A percentile compares a stretch with the other conserved stretches of the same genome.
Conservation (phyloP, 2,329 filamentous ascomycete species). For the Pestalotiopsis sp. region DNA sequence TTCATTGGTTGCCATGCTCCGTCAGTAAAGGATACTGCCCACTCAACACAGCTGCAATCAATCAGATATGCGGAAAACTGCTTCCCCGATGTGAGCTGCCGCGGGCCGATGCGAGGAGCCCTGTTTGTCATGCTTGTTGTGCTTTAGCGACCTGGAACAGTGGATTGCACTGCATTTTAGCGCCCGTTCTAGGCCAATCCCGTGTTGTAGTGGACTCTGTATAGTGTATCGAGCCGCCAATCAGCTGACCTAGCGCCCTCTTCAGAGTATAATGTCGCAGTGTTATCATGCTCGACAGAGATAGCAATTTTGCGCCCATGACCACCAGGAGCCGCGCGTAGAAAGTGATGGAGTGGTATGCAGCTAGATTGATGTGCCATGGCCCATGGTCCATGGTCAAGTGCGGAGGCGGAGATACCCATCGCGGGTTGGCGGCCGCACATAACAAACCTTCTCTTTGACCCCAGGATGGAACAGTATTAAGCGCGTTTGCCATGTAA, state of each 20-base stretch:
- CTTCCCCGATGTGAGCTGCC: background rate
- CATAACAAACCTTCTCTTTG: background rate
- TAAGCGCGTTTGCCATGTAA: background rate
- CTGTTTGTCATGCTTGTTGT: background rate
- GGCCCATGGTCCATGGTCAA: background rate
- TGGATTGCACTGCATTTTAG: background rate
- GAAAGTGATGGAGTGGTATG: background rate
- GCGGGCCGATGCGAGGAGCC: background rate
- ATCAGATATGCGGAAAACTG: background rate
- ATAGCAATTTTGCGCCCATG: background rate
- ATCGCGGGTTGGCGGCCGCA: background rate
- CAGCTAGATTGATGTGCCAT: background rate
- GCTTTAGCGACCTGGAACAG: background rate
- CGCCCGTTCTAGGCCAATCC: background rate
- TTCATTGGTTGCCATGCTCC: no score
- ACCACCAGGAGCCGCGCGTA: background rate
- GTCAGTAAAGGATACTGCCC: no score
- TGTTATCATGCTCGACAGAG: background rate
- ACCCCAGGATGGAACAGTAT: background rate
- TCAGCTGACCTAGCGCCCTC: background rate
- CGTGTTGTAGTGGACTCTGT: background rate
- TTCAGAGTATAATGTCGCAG: background rate
- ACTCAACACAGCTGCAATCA: no score
- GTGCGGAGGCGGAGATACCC: background rate
- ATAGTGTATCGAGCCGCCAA: background rate